Conservation (phyloP, 495 filamentous ascomycete genomes). For the Amniculicola lignicola region DNA sequence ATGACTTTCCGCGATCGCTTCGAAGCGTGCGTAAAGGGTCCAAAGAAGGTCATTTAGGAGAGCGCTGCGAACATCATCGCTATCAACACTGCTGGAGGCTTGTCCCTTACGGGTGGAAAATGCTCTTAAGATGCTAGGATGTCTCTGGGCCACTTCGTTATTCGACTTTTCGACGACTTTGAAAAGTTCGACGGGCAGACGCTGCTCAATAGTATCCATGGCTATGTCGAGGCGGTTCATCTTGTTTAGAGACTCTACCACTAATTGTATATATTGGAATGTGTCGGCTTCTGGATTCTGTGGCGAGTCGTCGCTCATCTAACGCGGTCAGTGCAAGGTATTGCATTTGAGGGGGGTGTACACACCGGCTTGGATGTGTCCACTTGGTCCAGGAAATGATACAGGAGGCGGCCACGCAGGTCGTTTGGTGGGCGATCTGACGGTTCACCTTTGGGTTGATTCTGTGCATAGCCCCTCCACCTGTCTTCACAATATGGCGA, state of each 20-base stretch:
- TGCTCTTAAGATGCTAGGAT: slow-evolving; percentile 67
- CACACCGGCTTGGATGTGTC: slow-evolving; percentile 58
- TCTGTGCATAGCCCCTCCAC: slow-evolving; percentile 68
- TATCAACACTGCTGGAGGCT: slow-evolving; percentile 5
- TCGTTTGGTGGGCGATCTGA: slow-evolving; percentile 22
- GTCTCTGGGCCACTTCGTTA: slow-evolving; percentile 84
- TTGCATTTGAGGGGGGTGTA: neutral
- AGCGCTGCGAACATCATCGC: slow-evolving; percentile 64
- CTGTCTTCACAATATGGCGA: slow-evolving; percentile 93
- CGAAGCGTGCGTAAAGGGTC: slow-evolving; percentile 94
- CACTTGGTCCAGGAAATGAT: slow-evolving; percentile 73
- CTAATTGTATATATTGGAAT: slow-evolving; percentile 83
- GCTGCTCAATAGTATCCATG: slow-evolving; percentile 84
- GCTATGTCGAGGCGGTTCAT: slow-evolving; percentile 81
- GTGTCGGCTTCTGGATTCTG: slow-evolving; percentile 93
- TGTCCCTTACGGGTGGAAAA: slow-evolving; percentile 31
- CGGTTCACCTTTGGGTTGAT: slow-evolving; percentile 27
- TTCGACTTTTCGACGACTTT: slow-evolving; percentile 92
- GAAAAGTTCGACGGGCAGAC: slow-evolving; percentile 91
- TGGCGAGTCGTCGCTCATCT: slow-evolving; percentile 80
- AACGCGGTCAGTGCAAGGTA: slow-evolving; percentile 29
- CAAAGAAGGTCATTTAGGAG: slow-evolving; percentile 85
- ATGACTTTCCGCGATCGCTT: slow-evolving; percentile 93
- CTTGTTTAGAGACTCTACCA: slow-evolving; percentile 85
- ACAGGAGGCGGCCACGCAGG: slow-evolving; percentile 61